Evolutionary conservation across 1,284 basidiomycete genomes (phyloP).

Genomic region (Microstroma glucosiphilum): DNA sequence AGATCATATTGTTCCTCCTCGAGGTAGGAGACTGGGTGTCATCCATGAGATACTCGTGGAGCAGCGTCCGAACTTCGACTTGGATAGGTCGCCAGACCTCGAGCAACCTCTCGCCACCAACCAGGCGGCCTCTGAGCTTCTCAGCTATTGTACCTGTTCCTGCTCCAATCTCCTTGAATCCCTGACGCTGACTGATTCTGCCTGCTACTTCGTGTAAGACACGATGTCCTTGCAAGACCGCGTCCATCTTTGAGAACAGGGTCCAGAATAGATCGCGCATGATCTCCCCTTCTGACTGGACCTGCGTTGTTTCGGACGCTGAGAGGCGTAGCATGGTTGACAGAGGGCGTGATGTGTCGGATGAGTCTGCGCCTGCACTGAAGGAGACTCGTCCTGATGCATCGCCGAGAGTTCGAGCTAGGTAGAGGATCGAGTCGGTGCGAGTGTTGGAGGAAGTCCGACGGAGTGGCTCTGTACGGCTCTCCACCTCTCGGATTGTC

Average conservation of each 20-base stretch:
- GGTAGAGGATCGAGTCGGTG: conserved; percentile 57
- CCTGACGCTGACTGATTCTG: conserved; percentile 29
- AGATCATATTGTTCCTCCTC: conserved; percentile 71
- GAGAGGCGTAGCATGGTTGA: conserved; percentile 25
- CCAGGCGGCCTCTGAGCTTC: conserved; percentile 12
- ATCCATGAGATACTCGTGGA: conserved; percentile 85
- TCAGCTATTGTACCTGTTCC: not conserved
- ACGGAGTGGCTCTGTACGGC: conserved; percentile 47
- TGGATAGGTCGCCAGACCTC: conserved; percentile 92
- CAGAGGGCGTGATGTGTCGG: conserved; percentile 5
- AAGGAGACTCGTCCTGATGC: conserved; percentile 10
- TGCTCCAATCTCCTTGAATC: conserved; percentile 23
- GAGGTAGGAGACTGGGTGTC: conserved; percentile 72
- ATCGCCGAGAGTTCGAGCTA: conserved; percentile 56
- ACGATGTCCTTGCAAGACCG: conserved; percentile 85
- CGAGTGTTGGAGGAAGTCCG: conserved; percentile 58
- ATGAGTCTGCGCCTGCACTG: conserved; percentile 16
- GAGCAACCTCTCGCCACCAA: conserved; percentile 54
- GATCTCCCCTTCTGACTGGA: conserved; percentile 43
- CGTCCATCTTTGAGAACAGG: conserved; percentile 88
- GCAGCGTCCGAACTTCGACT: conserved; percentile 69
- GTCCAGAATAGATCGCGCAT: conserved; percentile 91
- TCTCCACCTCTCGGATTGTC: conserved; percentile 82
- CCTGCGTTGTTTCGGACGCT: conserved; percentile 32
- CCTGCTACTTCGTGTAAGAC: conserved; percentile 76